Percentiles rank a stretch among this genome's conserved stretches.
Conservation (phyloP, 768 basidiomycete species). For the Boletellus ananiceps region DNA sequence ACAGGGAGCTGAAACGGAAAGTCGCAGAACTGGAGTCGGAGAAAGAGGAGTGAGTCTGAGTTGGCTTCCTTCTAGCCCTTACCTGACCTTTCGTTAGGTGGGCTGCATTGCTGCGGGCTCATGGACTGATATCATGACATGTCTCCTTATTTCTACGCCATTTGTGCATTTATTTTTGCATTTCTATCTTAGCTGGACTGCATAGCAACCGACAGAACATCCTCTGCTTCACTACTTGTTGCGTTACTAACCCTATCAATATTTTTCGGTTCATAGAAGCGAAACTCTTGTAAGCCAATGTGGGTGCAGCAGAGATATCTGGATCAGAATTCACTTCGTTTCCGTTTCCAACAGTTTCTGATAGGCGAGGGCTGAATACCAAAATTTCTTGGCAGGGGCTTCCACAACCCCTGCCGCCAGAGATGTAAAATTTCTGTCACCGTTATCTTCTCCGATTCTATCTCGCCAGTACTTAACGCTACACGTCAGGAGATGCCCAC, state of each 20-base stretch:
- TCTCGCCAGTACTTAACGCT: conserved; percentile 7
- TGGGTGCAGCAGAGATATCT: not conserved
- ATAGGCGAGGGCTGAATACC: conserved; percentile 1
- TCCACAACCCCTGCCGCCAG: conserved; percentile 1
- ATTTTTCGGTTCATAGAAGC: conserved; percentile 20
- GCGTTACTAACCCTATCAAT: conserved; percentile 10
- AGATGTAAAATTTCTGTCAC: conserved; percentile 5
- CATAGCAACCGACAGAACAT: conserved; percentile 9
- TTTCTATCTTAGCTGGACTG: conserved; percentile 23
- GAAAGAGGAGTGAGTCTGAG: conserved; percentile 65
- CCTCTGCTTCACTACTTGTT: conserved; percentile 9
- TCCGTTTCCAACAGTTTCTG: conserved; percentile 1
- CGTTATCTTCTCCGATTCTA: conserved; percentile 7
- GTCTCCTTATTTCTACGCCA: conserved; percentile 18
- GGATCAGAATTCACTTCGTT: conserved; percentile 3
- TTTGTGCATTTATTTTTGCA: conserved; percentile 17
- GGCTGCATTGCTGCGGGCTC: conserved; percentile 53
- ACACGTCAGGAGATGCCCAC: conserved; percentile 20
- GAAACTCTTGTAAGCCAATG: conserved; percentile 15
- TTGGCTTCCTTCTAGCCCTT: not conserved
- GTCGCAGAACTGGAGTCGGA: conserved; percentile 69
- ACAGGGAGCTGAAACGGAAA: conserved; percentile 64
- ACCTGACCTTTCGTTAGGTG: conserved; percentile 44
- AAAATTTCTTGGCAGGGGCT: not conserved
- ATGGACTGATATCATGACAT: conserved; percentile 39